Evolutionary conservation across 2,329 filamentous ascomycete genomes (phyloP).

Genomic region (Ophiognomonia clavigignenti-juglandacearum): DNA sequence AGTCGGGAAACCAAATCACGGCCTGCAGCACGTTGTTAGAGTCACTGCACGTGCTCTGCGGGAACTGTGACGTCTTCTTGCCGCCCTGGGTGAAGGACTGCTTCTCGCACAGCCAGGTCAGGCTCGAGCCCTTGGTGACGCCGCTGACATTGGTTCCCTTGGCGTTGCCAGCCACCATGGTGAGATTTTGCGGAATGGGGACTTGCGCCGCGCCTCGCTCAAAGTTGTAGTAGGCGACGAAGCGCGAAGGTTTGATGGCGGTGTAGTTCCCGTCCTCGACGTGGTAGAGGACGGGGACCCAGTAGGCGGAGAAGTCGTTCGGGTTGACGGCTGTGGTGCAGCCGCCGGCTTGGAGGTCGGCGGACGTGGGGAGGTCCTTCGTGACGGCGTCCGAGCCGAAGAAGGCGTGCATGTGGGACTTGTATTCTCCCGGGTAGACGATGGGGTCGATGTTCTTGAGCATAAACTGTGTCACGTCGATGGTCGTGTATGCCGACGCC

Average conservation of each 20-base stretch:
- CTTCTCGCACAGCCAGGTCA: slow-evolving; percentile 18
- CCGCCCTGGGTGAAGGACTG: too few species aligned
- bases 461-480: slow-evolving; percentile 19
- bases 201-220: slow-evolving; percentile 12
- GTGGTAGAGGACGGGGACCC: slow-evolving; percentile 15
- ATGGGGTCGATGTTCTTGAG: slow-evolving; percentile 30
- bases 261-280: slow-evolving; percentile 19
- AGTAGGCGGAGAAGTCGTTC: slow-evolving; percentile 25
- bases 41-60: slow-evolving; percentile 57
- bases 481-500: background rate
- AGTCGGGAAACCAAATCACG: slow-evolving; percentile 46
- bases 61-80: slow-evolving; percentile 30
- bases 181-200: slow-evolving; percentile 18
- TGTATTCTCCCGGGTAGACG: slow-evolving; percentile 26
- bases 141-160: slow-evolving; percentile 34
- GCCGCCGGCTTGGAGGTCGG: slow-evolving; percentile 20
- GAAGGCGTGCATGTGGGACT: slow-evolving; percentile 30
- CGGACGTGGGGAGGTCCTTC: slow-evolving; percentile 24
- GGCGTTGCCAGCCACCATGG: slow-evolving; percentile 32
- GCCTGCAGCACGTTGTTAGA: slow-evolving; percentile 60
- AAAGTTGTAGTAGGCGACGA: slow-evolving; percentile 17
- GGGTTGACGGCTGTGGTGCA: slow-evolving; percentile 24
- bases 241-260: slow-evolving; percentile 15
- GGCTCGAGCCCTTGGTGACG: slow-evolving; percentile 17
- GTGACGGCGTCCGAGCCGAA: slow-evolving; percentile 30